Percentiles rank a stretch among this genome's conserved stretches.
These are phyloP conservation scores for Ramichloridium luteum DNA, from an alignment of 2,329 filamentous ascomycete species.

Conservation along the genomic window DNA sequence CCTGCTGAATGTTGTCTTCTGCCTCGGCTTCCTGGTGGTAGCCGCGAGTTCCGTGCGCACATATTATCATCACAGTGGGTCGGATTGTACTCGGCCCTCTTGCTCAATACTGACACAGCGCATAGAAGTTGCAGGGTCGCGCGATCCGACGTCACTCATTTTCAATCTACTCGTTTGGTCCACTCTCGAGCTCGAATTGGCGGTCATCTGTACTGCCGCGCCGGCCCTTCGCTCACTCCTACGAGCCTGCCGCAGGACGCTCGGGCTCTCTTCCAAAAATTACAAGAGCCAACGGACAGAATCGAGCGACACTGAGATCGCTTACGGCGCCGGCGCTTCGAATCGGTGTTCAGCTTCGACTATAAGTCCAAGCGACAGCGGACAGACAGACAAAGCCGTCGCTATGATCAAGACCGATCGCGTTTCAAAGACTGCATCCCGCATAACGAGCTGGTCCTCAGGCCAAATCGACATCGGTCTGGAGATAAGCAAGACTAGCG, in stretches of 20 bases:
- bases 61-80: conserved; percentile 23
- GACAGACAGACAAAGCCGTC: no score
- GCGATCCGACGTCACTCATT: conserved; percentile 31
- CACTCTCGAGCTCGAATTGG: conserved; percentile 30
- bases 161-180: conserved; percentile 31
- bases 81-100: conserved; percentile 2
- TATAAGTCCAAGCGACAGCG: no score
- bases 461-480: no score
- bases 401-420: no score
- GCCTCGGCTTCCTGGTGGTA: conserved; percentile 19
- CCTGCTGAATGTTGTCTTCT: conserved; percentile 31
- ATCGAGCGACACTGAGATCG: no score
- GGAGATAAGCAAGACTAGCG: no score
- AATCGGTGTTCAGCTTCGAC: no score
- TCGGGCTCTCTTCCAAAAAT: no score
- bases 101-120: conserved; percentile 1
- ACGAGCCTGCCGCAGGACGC: conserved; percentile 26
- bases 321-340: no score
- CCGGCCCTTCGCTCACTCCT: conserved; percentile 35
- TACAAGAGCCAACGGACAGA: no score
- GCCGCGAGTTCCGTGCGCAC: conserved; percentile 24
- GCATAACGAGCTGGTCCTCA: no score
- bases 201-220: conserved; percentile 31
- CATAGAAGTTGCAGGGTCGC: conserved; percentile 19
- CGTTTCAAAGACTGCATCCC: no score